Conservation (phyloP, 225 moss, liverwort and hornwort genomes). For the Pseudoscleropodium purum region DNA sequence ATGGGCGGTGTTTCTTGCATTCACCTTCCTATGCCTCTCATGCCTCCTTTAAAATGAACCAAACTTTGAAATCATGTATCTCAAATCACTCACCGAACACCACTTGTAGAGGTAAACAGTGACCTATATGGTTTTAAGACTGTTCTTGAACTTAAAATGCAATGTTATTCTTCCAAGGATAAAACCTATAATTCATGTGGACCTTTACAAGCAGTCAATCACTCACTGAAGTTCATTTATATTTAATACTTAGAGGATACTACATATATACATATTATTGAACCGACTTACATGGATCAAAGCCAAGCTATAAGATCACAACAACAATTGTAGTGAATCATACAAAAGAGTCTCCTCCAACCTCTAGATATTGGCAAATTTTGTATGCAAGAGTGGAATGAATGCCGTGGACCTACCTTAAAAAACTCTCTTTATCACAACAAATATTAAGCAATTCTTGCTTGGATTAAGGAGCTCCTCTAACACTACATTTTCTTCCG, state of each 20-base stretch:
- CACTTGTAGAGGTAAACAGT: neutral
- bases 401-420: neutral
- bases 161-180: fast-evolving
- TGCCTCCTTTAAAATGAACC: neutral
- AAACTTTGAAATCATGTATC: neutral
- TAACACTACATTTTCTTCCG: neutral
- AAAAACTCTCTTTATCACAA: neutral
- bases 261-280: too few species aligned
- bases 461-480: fast-evolving
- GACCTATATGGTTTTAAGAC: neutral
- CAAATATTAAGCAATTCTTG: neutral
- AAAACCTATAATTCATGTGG: neutral
- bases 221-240: too few species aligned
- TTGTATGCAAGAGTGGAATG: neutral
- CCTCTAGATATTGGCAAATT: neutral
- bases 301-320: neutral
- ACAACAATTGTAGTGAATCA: neutral
- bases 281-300: neutral
- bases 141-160: neutral
- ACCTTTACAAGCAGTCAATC: neutral
- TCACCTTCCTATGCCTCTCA: too few species aligned
- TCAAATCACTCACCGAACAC: neutral
- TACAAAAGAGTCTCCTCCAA: neutral
- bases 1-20: too few species aligned
- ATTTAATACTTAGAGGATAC: neutral